phyloP scores from a whole-genome alignment of 371 early-diverging fungal genomes.

The Entomophthora muscae region DNA sequence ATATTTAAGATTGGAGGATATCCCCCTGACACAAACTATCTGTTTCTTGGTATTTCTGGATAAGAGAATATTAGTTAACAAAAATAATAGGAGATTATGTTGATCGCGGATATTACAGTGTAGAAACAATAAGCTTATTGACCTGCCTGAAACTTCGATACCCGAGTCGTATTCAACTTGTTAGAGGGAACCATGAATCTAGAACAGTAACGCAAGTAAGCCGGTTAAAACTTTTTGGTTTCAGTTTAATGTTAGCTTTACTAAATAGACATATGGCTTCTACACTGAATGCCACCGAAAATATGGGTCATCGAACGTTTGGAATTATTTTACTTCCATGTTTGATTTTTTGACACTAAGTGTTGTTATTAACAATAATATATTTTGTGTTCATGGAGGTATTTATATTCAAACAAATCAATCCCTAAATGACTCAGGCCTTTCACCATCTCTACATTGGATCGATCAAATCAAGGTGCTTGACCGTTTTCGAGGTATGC shows the following conservation, averaged over 20 bases:
- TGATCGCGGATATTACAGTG: conserved; percentile 86
- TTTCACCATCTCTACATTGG: conserved; percentile 80
- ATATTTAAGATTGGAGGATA: conserved; percentile 88
- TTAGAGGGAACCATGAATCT: conserved; percentile 96
- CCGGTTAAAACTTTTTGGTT: too few relatives aligned
- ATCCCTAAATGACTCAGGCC: too few relatives aligned
- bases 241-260: not conserved
- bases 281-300: conserved; percentile 91
- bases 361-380: conserved; percentile 79
- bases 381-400: conserved; percentile 97
- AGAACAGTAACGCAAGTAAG: conserved; percentile 72
- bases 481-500: conserved; percentile 68
- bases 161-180: conserved; percentile 78
- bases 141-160: conserved; percentile 79
- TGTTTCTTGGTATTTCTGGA: conserved; percentile 60
- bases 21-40: conserved; percentile 82
- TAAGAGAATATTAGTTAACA: not conserved
- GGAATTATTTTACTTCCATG: conserved; percentile 87
- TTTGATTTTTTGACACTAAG: conserved; percentile 87
- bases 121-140: conserved; percentile 86
- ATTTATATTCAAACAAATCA: too few relatives aligned
- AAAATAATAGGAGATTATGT: conserved; percentile 91
- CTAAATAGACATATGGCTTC: conserved; percentile 79
- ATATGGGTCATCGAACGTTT: conserved; percentile 69
- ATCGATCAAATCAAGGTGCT: conserved; percentile 84